Conservation (phyloP, 1,139 yeast genomes). For the Meyerozyma carpophila region DNA sequence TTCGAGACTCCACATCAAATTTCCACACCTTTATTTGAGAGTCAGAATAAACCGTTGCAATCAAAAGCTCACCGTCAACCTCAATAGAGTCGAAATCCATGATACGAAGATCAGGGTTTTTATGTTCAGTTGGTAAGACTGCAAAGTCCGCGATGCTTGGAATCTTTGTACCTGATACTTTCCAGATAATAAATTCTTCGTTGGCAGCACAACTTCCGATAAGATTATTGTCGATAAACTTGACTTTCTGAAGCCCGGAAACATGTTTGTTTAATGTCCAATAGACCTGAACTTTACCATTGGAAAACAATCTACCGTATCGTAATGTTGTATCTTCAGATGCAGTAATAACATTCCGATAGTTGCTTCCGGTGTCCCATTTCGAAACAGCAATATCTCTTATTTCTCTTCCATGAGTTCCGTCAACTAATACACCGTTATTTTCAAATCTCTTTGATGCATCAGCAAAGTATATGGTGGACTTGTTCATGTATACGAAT, state of each 20-base stretch:
- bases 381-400: constrained; percentile 56
- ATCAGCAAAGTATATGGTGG: constrained; percentile 28
- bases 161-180: constrained; percentile 28
- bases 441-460: constrained; percentile 15
- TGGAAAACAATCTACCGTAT: constrained; percentile 39
- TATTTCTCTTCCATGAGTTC: constrained; percentile 89
- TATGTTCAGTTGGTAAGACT: constrained; percentile 40
- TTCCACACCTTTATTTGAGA: constrained; percentile 68
- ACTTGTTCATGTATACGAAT: constrained; percentile 55
- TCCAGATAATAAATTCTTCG: constrained; percentile 86
- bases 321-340: constrained; percentile 84
- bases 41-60: constrained; percentile 78
- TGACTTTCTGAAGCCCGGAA: constrained; percentile 78
- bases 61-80: constrained; percentile 22
- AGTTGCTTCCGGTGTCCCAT: neutral
- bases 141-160: constrained; percentile 45
- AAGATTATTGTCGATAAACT: constrained; percentile 47
- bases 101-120: constrained; percentile 76
- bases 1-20: constrained; percentile 29
- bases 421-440: constrained; percentile 38
- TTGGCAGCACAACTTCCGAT: constrained; percentile 74
- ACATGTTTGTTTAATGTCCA: constrained; percentile 78
- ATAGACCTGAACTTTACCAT: constrained; percentile 39
- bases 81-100: constrained; percentile 69
- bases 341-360: constrained; percentile 53